phyloP scores from a whole-genome alignment of 805 yeast genomes.

The Metschnikowia noctiluminum region DNA sequence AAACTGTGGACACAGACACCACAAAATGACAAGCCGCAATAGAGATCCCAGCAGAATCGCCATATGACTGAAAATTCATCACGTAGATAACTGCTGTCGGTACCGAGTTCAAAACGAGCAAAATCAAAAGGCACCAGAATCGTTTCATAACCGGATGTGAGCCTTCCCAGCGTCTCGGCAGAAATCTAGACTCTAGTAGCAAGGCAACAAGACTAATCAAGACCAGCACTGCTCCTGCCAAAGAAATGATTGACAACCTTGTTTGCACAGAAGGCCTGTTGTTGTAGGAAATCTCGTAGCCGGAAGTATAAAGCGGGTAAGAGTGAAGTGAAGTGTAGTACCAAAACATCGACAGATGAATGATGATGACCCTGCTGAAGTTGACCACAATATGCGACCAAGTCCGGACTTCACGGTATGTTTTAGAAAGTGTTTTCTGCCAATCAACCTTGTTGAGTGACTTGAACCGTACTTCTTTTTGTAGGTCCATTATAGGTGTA shows the following conservation, averaged over 20 bases:
- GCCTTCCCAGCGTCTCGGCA: slow-evolving; percentile 74
- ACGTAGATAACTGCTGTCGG: slow-evolving; percentile 53
- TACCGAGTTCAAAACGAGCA: slow-evolving; percentile 42
- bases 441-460: slow-evolving; percentile 57
- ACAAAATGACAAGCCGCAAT: slow-evolving; percentile 55
- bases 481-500: slow-evolving; percentile 48
- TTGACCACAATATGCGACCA: slow-evolving; percentile 96
- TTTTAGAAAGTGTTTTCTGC: slow-evolving; percentile 77
- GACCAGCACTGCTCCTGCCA: slow-evolving; percentile 63
- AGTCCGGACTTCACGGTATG: slow-evolving; percentile 92
- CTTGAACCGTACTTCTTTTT: slow-evolving; percentile 53
- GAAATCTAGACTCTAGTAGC: slow-evolving; percentile 54
- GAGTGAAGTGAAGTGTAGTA: slow-evolving; percentile 67
- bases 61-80: slow-evolving; percentile 22
- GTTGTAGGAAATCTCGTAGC: slow-evolving; percentile 50
- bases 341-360: slow-evolving; percentile 76
- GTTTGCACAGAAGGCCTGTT: slow-evolving; percentile 61
- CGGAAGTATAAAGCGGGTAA: slow-evolving; percentile 60
- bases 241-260: slow-evolving; percentile 53
- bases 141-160: slow-evolving; percentile 56
- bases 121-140: slow-evolving; percentile 36
- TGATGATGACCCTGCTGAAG: slow-evolving; percentile 72
- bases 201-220: slow-evolving; percentile 55
- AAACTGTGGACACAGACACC: slow-evolving; percentile 50
- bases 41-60: slow-evolving; percentile 32